Evolutionary conservation across 768 basidiomycete genomes (phyloP), one percentile per base, ranked within the genome.

Genomic region (Dioszegia hungarica): DNA sequence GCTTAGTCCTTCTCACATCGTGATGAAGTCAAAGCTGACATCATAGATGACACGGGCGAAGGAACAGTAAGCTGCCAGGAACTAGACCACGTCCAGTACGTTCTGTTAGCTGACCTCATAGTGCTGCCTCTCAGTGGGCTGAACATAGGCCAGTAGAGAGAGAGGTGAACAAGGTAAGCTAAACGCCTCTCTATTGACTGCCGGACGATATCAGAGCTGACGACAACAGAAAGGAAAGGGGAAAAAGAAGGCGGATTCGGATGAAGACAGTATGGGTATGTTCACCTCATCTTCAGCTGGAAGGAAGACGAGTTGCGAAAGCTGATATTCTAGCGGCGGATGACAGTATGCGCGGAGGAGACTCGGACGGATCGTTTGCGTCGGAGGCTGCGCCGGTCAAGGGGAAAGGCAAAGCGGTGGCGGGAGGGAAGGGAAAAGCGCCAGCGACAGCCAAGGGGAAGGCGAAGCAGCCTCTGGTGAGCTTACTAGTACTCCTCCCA

Each of bases 291-390:
- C 14, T 33, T 19, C 10, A 17, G 5, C 1, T n/a, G 4, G 8
- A 15, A 41, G 37, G 27, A 31, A 11, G 6, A 44, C 43, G 20
- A 9, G 27, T 20, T 22, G 27, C 25, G 22, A 15, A 31, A 29
- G 41, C 22, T 29, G 6, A 27, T 31, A 28, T 19, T 19, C n/a
- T 34, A 57, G 62, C 49, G 24, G 57, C 46, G 24, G 57, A 53
- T 25, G 56, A 61, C 60, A 55, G 52, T n/a, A 52, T 54, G 50
- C 50, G 39, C 25, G 50, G 43, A 43, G n/a, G 54, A 4, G 36
- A 89, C 86, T 2, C 88, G 88, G 86, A 41, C 28, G 41, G 41
- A 19, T 38, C 60, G 22, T 34, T 73, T 75, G 50, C 83, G 79
- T 76, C 83, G 78, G 76, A 79, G 17, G 86, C 47, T 2, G 36